These are phyloP conservation scores for Pichia insulana DNA, from an alignment of 805 yeast genomes.

Conservation along the genomic window DNA sequence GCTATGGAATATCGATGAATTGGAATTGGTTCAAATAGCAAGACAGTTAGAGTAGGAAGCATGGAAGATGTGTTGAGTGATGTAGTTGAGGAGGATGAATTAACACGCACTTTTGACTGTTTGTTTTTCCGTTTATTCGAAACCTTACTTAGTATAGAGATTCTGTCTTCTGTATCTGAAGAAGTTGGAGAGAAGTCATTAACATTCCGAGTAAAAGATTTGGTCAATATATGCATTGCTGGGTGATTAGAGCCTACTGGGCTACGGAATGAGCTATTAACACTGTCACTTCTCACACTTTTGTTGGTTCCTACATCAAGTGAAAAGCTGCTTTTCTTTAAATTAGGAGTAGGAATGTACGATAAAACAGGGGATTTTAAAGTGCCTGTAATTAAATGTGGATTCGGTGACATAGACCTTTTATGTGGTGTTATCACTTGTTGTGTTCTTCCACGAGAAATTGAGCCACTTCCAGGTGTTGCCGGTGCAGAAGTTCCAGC, in stretches of 20 bases:
- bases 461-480: constrained; percentile 18
- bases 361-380: constrained; percentile 17
- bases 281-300: background rate
- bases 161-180: constrained; percentile 59
- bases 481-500: constrained; percentile 16
- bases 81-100: background rate
- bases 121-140: constrained; percentile 23
- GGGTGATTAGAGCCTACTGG: constrained; percentile 12
- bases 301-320: background rate
- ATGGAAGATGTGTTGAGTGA: background rate
- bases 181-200: constrained; percentile 44
- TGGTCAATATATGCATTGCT: constrained; percentile 21
- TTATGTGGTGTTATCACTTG: constrained; percentile 20
- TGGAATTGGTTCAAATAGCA: constrained; percentile 83
- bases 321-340: constrained; percentile 15
- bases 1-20: constrained; percentile 63
- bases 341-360: constrained; percentile 20
- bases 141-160: constrained; percentile 43
- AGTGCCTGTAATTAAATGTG: constrained; percentile 1
- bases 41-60: constrained; percentile 42
- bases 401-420: constrained; percentile 27
- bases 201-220: constrained; percentile 10
- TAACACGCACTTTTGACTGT: background rate
- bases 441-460: constrained; percentile 14
- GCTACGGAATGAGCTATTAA: background rate